phyloP scores from a whole-genome alignment of 352 stramenopile species.

The Thalassiosira mediterranea region DNA sequence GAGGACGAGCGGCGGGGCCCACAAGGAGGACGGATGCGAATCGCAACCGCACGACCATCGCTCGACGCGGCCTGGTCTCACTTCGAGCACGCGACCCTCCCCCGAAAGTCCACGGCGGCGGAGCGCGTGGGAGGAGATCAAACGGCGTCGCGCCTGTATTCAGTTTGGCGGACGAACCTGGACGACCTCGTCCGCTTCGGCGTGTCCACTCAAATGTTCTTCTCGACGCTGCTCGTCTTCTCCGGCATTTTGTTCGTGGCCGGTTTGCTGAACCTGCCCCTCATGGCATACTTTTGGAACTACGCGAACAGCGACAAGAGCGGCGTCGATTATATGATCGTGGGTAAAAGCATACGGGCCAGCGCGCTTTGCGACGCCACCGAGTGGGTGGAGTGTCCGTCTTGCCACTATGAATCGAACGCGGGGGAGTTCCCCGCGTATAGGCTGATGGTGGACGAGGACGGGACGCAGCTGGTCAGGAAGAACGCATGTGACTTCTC shows the following conservation, averaged over 20 bases:
- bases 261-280: slow-evolving; percentile 47
- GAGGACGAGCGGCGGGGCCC: no score
- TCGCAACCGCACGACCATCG: no score
- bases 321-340: background rate
- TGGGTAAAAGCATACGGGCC: slow-evolving; percentile 12
- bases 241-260: slow-evolving; percentile 41
- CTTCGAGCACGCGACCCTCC: slow-evolving; percentile 8
- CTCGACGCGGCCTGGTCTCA: slow-evolving; percentile 15
- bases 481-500: slow-evolving; percentile 35
- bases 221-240: slow-evolving; percentile 51
- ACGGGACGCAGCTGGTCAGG: background rate
- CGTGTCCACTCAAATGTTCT: slow-evolving; percentile 57
- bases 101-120: background rate
- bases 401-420: slow-evolving; percentile 22
- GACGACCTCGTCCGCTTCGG: slow-evolving; percentile 60
- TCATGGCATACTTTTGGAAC: slow-evolving; percentile 55
- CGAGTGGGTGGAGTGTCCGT: slow-evolving; percentile 52
- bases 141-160: slow-evolving; percentile 35
- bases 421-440: background rate
- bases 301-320: slow-evolving; percentile 33
- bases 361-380: slow-evolving; percentile 47
- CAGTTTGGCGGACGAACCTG: slow-evolving; percentile 39
- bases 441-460: background rate
- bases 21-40: no score
- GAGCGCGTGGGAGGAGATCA: background rate